Base-by-base conservation (phyloP, 495 filamentous ascomycete species). In the Penicillium waksmanii region DNA sequence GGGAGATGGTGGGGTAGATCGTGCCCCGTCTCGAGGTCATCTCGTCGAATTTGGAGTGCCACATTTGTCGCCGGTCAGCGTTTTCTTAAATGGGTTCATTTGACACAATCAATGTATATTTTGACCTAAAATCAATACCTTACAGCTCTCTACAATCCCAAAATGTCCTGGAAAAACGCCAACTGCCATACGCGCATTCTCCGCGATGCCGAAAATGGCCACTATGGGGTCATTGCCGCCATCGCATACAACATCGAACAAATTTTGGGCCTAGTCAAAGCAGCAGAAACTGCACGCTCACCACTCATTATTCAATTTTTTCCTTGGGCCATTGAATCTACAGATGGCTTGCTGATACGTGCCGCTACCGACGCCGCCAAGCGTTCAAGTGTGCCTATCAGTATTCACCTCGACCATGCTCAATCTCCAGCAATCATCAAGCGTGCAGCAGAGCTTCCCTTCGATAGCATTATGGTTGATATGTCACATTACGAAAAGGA, bases 191-290 rank as follows among this genome's bases (percentile, higher is more conserved):
- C 33, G 11, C 53, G 59, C 55, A 87, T 91, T 68, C 84, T 90
- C 58, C 82, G 83, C 67, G 79, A 78, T 23, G 87, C 87, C 44
- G 79, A 81, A 53, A 77, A 77, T n/a, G 82, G 80, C 51, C 77
- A 81, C 5, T 90, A 89, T 73, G 87, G 82, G 46, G 82, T 90
- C n/a, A 81, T 87, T 3, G 87, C 81, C 60, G 85, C 88, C 77
- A 89, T 85, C 73, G 85, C 83, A 72, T 93, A 93, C 81, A 91
- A 91, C 79, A 84, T 89, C 71, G 88, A 91, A 76, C 84, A 83
- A 64, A 85, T 91, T 68, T 79, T 90, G 55, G 89, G 87, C 34
- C 82, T 84, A 0, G 83, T 91, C 57, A 81, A 77, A 56, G 89
- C 88, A 5, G 89, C 89, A 50, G 86, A 90, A 70, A 78, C 80